These are phyloP conservation scores for Styphnolobium japonicum DNA, from an alignment of 306 rosid genomes.

Conservation along the genomic window DNA sequence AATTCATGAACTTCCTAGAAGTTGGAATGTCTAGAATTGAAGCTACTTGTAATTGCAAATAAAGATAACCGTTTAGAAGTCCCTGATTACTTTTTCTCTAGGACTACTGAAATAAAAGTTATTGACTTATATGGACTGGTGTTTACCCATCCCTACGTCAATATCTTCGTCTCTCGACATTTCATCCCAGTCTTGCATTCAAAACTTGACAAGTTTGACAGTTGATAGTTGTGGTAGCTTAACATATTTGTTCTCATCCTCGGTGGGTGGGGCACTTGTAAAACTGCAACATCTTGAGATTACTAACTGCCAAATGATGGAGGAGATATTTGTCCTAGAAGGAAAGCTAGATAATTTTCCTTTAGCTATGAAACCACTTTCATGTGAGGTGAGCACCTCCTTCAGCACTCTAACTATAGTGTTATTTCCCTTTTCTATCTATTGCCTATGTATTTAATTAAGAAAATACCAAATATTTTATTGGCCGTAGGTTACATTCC, in stretches of 20 bases:
- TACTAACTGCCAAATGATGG: neutral
- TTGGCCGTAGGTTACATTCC: neutral
- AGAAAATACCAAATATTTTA: no score
- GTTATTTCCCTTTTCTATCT: no score
- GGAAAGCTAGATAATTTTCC: neutral
- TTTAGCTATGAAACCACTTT: neutral
- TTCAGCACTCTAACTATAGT: no score
- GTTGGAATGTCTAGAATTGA: no score
- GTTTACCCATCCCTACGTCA: no score
- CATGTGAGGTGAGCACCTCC: neutral
- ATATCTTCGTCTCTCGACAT: neutral
- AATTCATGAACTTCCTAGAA: no score
- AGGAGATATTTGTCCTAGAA: neutral
- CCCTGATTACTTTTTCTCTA: no score
- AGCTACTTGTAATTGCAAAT: no score
- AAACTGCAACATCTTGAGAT: neutral
- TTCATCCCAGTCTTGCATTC: neutral
- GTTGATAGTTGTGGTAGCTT: neutral
- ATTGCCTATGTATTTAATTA: neutral
- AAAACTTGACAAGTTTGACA: neutral
- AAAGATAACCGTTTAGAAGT: no score
- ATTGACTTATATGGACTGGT: no score
- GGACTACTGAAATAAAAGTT: no score
- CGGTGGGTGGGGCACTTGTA: neutral
- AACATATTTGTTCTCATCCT: neutral